A percentile compares a stretch with the other conserved stretches of the same genome.
Conservation (phyloP, 495 filamentous ascomycete genomes). For the Thermochaetoides thermophila region DNA sequence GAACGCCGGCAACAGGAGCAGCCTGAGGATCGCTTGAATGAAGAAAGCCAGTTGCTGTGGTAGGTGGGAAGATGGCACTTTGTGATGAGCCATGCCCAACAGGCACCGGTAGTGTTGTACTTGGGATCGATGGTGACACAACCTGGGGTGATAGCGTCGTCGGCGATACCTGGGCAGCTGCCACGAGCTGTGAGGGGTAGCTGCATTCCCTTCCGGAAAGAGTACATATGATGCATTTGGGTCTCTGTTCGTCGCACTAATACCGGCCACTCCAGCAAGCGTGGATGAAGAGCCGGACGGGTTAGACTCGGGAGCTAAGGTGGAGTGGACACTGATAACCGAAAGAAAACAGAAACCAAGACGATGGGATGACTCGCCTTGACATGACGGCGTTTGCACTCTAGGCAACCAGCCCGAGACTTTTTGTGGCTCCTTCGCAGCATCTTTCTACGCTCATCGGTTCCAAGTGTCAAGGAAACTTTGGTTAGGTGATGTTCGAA, state of each 20-base stretch:
- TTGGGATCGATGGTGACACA: too few species aligned
- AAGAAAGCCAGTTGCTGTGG: too few species aligned
- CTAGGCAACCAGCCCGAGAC: constrained; percentile 19
- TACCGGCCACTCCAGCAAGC: too few species aligned
- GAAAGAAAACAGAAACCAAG: too few species aligned
- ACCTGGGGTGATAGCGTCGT: constrained; percentile 3
- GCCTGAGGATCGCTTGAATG: too few species aligned
- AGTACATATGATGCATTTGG: constrained; percentile 21
- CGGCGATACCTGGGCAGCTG: background rate
- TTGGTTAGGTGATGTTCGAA: background rate
- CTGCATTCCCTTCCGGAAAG: constrained; percentile 20
- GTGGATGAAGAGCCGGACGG: too few species aligned
- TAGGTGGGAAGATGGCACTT: constrained; percentile 1
- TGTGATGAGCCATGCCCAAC: background rate
- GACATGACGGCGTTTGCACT: constrained; percentile 28
- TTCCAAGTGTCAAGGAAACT: background rate
- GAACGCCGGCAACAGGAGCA: constrained; percentile 6
- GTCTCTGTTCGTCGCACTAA: constrained; percentile 24
- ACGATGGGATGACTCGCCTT: constrained; percentile 13
- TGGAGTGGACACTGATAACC: too few species aligned
- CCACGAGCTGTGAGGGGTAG: constrained; percentile 8
- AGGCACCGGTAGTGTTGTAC: too few species aligned
- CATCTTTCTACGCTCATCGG: constrained; percentile 7
- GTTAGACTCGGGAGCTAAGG: too few species aligned
- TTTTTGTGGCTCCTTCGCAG: constrained; percentile 27